These are phyloP conservation scores for Fomitopsis betulina DNA, from an alignment of 1,284 basidiomycete species.

Conservation along the genomic window DNA sequence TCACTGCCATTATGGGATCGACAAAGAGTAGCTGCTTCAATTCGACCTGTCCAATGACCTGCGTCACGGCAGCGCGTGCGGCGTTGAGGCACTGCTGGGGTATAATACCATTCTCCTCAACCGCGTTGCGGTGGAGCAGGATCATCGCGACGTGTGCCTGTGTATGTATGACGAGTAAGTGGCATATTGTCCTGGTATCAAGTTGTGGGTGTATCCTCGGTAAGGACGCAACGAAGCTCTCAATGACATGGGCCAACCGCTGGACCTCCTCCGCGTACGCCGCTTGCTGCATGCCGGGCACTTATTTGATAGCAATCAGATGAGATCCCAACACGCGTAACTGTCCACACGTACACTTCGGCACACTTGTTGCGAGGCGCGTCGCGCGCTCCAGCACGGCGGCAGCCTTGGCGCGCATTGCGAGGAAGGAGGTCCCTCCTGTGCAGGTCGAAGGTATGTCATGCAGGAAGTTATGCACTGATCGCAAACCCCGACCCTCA, in stretches of 20 bases:
- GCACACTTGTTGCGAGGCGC: conserved; percentile 14
- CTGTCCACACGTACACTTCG: conserved; percentile 12
- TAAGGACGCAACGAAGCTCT: conserved; percentile 23
- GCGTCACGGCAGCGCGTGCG: conserved; percentile 22
- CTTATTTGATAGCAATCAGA: background rate
- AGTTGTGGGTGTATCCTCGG: conserved; percentile 14
- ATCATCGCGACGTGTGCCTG: conserved; percentile 32
- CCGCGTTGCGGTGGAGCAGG: conserved; percentile 30
- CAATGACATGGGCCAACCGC: conserved; percentile 26
- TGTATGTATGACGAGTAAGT: conserved; percentile 28
- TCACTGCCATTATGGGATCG: conserved; percentile 28
- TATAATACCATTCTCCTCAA: conserved; percentile 14
- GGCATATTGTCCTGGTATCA: conserved; percentile 16
- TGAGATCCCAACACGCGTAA: background rate
- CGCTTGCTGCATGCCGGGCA: conserved; percentile 8
- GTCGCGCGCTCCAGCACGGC: conserved; percentile 33
- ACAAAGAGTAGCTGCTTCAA: conserved; percentile 14
- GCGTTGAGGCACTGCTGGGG: conserved; percentile 22
- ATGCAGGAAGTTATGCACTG: conserved; percentile 28
- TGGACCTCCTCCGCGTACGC: conserved; percentile 22
- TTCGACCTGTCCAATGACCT: conserved; percentile 14
- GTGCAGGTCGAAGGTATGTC: conserved; percentile 18
- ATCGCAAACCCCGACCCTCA: conserved; percentile 20
- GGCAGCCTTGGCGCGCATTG: conserved; percentile 33
- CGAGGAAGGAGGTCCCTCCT: conserved; percentile 21